Evolutionary conservation across 305 asterid species (phyloP), one percentile per base, ranked within the genome.

Genomic region (Salvia sclarea): DNA sequence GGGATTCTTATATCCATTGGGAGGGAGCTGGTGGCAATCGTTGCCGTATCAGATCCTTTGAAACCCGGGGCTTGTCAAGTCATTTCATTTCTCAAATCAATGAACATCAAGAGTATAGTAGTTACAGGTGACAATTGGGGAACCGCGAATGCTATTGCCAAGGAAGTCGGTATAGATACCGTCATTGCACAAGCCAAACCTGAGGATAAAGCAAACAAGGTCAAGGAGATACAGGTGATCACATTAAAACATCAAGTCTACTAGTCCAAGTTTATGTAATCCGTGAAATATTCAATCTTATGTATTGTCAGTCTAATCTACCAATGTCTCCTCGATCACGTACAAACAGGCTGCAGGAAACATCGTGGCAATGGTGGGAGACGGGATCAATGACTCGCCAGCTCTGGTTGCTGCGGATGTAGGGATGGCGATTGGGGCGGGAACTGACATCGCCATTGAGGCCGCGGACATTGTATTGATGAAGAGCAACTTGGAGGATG

Each of bases 341-440:
- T 7, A 9, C 41, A 13, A 2, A 60, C 79, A 89, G 96, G 95
- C 75, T 44, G 64, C 64, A 1, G 75, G 75, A 16, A 50, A 61
- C 20, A 14, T 71, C 7, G 75, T 71, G 57, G 75, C 70, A 0
- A 71, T 71, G 75, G 75, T 71, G 1, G 75, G 75, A 1, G 75
- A 71, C 7, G 98, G 97, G 43, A 86, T 90, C 18, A 92, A 92
- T 35, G 98, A 92, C 81, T 85, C 98, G 12, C 98, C 97, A 0
- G 98, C 97, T 0, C 95, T 92, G 1, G 96, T 85, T 5, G 96
- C 95, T 0, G 97, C 97, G 1, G 89, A 92, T 37, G 95, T 85
- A 0, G 98, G 98, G 52, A 83, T 92, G 79, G 96, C 98, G 14
- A 90, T 92, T 11, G 98, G 98, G 0, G 92, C 95, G 0, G 98